These are phyloP conservation scores for Actinomucor elegans DNA, from an alignment of 371 early-diverging fungal genomes.

Conservation along the genomic window DNA sequence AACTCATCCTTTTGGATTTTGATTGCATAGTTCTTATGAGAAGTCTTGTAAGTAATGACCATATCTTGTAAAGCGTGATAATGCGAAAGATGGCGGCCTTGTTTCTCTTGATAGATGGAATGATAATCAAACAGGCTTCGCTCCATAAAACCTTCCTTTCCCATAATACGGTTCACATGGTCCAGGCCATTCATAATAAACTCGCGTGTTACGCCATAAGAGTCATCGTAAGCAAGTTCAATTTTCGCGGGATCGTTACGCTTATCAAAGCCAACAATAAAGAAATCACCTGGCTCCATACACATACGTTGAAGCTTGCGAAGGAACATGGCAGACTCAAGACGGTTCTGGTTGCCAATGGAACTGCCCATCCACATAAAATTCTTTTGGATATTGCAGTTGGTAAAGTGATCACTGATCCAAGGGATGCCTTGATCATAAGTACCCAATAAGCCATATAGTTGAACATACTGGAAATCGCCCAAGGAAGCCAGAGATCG, in stretches of 20 bases:
- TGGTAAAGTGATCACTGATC: slow-evolving; percentile 45
- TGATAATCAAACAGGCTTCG: slow-evolving; percentile 66
- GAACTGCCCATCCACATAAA: slow-evolving; percentile 90
- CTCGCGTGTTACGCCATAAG: slow-evolving; percentile 71
- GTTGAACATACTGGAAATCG: slow-evolving; percentile 52
- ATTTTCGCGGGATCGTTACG: slow-evolving; percentile 71
- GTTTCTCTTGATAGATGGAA: slow-evolving; percentile 67
- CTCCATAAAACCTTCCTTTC: slow-evolving; percentile 54
- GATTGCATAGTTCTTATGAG: slow-evolving; percentile 24
- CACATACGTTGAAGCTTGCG: slow-evolving; percentile 39
- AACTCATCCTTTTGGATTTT: slow-evolving; percentile 70
- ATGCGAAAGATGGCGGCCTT: slow-evolving; percentile 84
- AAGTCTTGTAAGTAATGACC: slow-evolving; percentile 40
- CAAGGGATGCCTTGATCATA: slow-evolving; percentile 82
- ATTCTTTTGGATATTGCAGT: slow-evolving; percentile 55
- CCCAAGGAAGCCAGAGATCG: slow-evolving; percentile 55
- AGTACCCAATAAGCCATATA: slow-evolving; percentile 85
- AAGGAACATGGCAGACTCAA: slow-evolving; percentile 56
- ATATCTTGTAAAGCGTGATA: slow-evolving; percentile 60
- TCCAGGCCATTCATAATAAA: slow-evolving; percentile 86
- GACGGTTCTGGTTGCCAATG: slow-evolving; percentile 75
- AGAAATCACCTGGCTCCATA: slow-evolving; percentile 69
- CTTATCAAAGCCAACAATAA: slow-evolving; percentile 83
- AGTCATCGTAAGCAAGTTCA: slow-evolving; percentile 84
- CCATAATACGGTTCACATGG: slow-evolving; percentile 73